Evolutionary conservation across 805 yeast genomes (phyloP), one percentile per base, ranked within the genome.

Genomic region (Metschnikowia baotianmanensis): DNA sequence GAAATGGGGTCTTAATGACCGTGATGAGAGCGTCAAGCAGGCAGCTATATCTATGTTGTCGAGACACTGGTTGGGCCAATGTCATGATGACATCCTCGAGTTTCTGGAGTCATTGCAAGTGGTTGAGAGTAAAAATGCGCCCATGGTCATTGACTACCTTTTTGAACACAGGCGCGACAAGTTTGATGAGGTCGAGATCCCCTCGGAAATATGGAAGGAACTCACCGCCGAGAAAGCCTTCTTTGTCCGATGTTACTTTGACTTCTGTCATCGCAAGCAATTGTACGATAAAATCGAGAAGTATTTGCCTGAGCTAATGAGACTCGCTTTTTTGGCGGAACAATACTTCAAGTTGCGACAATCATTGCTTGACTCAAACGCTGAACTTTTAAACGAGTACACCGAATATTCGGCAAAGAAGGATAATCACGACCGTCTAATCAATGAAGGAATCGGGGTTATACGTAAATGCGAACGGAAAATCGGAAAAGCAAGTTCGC

Each of bases 1-100:
- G 16, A 70, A 73, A 31, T 86, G 96, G 88, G 98, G 99, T 3
- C 70, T 91, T 36, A 80, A 78, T 46, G 99, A 91, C 61, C 77
- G 97, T 50, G 96, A 90, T 48, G 78, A 72, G 4, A 51, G 70
- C 5, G 97, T 93, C 1, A 68, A 78, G 48, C 68, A 67, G 20
- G 91, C 96, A 0, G 88, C 96, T 5, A 62, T 73, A 1, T 76
- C 77, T 47, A 74, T 89, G 80, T 70, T 93, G 32, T 73, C 86
- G 2, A 64, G 68, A 20, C 74, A 74, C 31, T 93, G 98, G 98
- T 72, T 85, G 36, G 76, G 76, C 19, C 67, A 75, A 5, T 75
- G 82, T 15, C 73, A 83, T 47, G 82, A 83, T 47, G 90, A 88
- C 59, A 65, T 91, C 12, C 63, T 82, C 36, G 87, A 80, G 43